phyloP scores from a whole-genome alignment of 1,139 yeast species.

The Kazachstania sp. region DNA sequence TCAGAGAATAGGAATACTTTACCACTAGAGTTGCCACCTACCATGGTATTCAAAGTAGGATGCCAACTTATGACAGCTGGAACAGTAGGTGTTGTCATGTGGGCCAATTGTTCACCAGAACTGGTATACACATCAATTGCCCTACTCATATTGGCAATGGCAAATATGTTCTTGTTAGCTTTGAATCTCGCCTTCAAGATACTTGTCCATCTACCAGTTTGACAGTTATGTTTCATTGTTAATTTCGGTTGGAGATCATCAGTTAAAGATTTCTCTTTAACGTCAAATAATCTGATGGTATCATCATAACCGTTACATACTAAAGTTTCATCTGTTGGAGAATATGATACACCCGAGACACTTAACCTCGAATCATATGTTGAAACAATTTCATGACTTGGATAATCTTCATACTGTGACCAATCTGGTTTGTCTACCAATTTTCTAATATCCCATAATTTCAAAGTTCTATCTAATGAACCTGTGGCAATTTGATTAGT shows the following conservation, averaged over 20 bases:
- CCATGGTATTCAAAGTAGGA: constrained; percentile 80
- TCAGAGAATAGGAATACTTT: constrained; percentile 54
- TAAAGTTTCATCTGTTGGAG: constrained; percentile 51
- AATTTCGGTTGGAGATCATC: constrained; percentile 44
- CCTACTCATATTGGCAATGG: constrained; percentile 87
- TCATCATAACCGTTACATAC: constrained; percentile 95
- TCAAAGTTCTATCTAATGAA: constrained; percentile 74
- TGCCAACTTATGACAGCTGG: constrained; percentile 85
- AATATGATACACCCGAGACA: constrained; percentile 84
- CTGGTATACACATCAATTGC: constrained; percentile 74
- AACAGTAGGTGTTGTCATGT: constrained; percentile 66
- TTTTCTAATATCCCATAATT: constrained; percentile 78
- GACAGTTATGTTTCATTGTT: constrained; percentile 78
- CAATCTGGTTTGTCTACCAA: constrained; percentile 38
- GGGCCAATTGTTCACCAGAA: constrained; percentile 70
- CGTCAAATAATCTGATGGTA: constrained; percentile 54
- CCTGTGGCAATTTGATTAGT: constrained; percentile 66
- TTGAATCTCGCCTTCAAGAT: constrained; percentile 79
- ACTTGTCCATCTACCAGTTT: constrained; percentile 94
- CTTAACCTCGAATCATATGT: constrained; percentile 66
- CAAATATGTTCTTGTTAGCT: constrained; percentile 73
- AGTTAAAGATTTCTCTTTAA: constrained; percentile 18
- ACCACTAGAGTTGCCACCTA: constrained; percentile 95
- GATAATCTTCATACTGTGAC: constrained; percentile 40
- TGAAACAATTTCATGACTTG: constrained; percentile 36